Evolutionary conservation across 2,329 filamentous ascomycete species (phyloP).

Genomic region (Clarireedia monteithiana): DNA sequence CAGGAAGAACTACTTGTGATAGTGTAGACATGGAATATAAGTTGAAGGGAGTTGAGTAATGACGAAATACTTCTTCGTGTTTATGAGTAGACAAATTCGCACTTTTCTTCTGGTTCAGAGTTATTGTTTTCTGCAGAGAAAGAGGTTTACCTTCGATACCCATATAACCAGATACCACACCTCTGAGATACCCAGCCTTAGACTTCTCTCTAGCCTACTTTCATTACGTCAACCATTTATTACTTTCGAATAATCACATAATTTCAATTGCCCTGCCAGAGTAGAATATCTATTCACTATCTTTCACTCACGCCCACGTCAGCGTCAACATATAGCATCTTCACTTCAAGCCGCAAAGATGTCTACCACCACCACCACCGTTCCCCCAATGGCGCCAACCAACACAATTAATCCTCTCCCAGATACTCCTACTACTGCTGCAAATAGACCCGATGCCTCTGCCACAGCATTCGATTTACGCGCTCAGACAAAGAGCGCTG

Average conservation of each 20-base stretch:
- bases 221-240: no score
- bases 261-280: not conserved
- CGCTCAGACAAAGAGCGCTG: not conserved
- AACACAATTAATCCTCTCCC: constrained; percentile 8
- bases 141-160: not conserved
- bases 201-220: no score
- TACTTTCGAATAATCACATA: constrained; percentile 1
- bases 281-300: constrained; percentile 1
- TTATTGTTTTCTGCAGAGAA: not conserved
- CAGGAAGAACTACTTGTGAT: not conserved
- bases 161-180: not conserved
- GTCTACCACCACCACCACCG: not conserved
- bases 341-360: not conserved
- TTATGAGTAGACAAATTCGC: constrained; percentile 7
- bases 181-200: not conserved
- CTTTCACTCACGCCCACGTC: constrained; percentile 6
- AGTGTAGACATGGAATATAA: not conserved
- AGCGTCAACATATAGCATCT: constrained; percentile 4
- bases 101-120: not conserved
- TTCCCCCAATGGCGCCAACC: not conserved
- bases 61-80: constrained; percentile 1
- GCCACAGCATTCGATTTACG: not conserved
- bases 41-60: not conserved
- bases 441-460: not conserved
- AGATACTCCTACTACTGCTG: not conserved